Evolutionary conservation across 2,329 filamentous ascomycete species (phyloP).

Genomic region (Acarospora socialis): DNA sequence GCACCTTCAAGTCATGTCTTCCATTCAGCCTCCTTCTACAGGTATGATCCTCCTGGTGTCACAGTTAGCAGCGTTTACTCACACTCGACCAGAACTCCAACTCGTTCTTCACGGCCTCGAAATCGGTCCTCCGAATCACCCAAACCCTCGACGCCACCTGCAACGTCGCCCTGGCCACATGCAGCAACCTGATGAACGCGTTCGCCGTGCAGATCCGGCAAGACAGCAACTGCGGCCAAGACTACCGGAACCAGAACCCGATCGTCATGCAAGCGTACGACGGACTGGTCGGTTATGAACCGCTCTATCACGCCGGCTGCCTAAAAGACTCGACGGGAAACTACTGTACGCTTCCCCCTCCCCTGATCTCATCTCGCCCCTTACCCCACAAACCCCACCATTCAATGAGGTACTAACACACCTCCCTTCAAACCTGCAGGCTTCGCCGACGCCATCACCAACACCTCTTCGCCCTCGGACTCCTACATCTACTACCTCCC

Average conservation of each 20-base stretch:
- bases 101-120: slow-evolving; percentile 68
- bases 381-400: not conserved
- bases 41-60: slow-evolving; percentile 29
- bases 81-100: slow-evolving; percentile 53
- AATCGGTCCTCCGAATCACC: slow-evolving; percentile 57
- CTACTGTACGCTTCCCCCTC: no score
- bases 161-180: slow-evolving; percentile 48
- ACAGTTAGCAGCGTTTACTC: slow-evolving; percentile 1
- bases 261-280: slow-evolving; percentile 60
- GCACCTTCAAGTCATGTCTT: slow-evolving; percentile 58
- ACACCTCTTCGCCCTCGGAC: slow-evolving; percentile 49
- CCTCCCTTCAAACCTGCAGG: slow-evolving; percentile 17
- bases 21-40: slow-evolving; percentile 74
- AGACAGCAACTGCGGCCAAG: slow-evolving; percentile 52
- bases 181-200: slow-evolving; percentile 47
- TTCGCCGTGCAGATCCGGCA: slow-evolving; percentile 53
- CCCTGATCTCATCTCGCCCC: no score
- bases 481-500: slow-evolving; percentile 77
- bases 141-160: slow-evolving; percentile 69
- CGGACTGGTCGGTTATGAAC: slow-evolving; percentile 62
- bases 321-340: slow-evolving; percentile 51
- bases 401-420: no score
- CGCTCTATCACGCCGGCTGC: slow-evolving; percentile 69
- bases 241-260: slow-evolving; percentile 53
- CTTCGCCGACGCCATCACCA: slow-evolving; percentile 74